Base-by-base conservation (phyloP, 768 basidiomycete genomes). In the Xerocomus spinulosus region DNA sequence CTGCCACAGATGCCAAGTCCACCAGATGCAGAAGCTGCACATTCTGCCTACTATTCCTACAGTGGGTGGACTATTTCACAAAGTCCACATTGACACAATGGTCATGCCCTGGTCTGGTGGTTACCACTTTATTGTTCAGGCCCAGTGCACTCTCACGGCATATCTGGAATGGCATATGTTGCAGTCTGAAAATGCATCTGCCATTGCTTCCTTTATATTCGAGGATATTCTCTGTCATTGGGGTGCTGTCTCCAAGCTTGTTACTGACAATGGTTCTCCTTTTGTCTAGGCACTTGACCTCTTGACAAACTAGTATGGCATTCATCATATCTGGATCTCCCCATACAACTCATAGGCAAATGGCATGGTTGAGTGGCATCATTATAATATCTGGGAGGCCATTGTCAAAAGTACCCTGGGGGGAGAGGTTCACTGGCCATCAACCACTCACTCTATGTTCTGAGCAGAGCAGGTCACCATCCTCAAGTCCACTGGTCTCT, bases 381-480 rank as follows among this genome's bases (percentile, higher is more conserved):
- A 53, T 9, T 42, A 28, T 21, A 6, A 49, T 38, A 23, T 38
- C 37, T 9, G 18, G 34, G 37, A 24, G 37, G 21, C 37, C 37
- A 38, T 38, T 23, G 12, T 50, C 5, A 46, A 53, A 42, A 49
- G 40, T 21, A 37, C 24, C 13, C 18, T 12, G 24, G 38, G 43
- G 40, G 51, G 48, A 10, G 44, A 44, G 20, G 5, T 8, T 2
- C 14, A 9, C 9, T 53, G 48, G 52, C 44, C 2, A 1, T 5
- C 4, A 8, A 38, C 37, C 13, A 5, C 37, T 23, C 37, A 38
- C 37, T 38, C 37, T 23, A 23, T 24, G 3, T 38, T 38, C 12
- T 38, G 21, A 23, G 37, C 37, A 15, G 14, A 24, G 14, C 12
- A 14, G 4, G 13, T 38, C 13, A 38, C 37, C 13, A 38, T 38